Evolutionary conservation across 2,329 filamentous ascomycete species (phyloP), one percentile per base, ranked within the genome.

Genomic region (Calonectria pauciramosa): DNA sequence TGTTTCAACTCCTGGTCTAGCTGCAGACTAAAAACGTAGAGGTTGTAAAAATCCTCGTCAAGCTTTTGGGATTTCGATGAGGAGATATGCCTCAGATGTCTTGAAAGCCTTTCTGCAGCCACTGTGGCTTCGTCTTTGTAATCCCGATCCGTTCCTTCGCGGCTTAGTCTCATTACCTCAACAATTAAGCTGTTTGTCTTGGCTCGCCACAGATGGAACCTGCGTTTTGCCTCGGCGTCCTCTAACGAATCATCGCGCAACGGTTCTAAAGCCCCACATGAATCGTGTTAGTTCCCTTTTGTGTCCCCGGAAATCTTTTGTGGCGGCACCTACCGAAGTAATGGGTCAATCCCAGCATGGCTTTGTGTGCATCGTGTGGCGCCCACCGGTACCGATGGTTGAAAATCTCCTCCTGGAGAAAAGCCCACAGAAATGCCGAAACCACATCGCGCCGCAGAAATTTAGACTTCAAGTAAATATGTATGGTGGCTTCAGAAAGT

Each of bases 151-250:
- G 9, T 9, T 20, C 51, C 6, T 9, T 54, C 26, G 8, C 6
- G 11, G 6, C 11, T 30, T 13, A 13, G 23, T 47, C n/a, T 8
- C 51, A 32, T 54, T 2, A n/a, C 65, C 3, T 68, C 49, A 4
- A 41, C 8, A 14, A 68, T 36, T 5, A 68, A 26, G 3, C 23
- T 36, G 10, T 9, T 54, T 38, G 65, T 68, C 4, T 28, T 68
- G 14, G 65, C 47, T 26, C 65, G 49, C 65, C 65, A 68, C 16
- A 54, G 7, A 7, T 68, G 65, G 16, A 68, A 68, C 32, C 20
- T 52, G 44, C 65, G 65, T 54, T 68, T 44, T 23, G 65, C 47
- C 14, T 68, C 65, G 28, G n/a, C 30, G 47, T 16, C 28, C 10
- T 32, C 18, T 32, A 23, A 3, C 9, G 2, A 14, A 30, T 32